phyloP scores from a whole-genome alignment of 441 rosid species.

The Eruca vesicaria region DNA sequence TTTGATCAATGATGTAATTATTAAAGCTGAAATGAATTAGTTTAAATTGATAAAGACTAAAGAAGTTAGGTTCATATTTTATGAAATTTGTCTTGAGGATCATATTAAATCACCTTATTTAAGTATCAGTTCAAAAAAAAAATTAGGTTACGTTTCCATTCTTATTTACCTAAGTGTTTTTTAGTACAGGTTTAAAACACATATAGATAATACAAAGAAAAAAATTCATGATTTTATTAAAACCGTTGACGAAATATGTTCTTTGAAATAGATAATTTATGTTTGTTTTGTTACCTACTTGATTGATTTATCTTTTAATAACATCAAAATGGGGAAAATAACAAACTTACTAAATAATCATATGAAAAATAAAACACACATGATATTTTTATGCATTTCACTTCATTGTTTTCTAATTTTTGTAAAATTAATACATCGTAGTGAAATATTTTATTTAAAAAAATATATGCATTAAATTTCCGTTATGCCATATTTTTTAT shows the following conservation, averaged over 20 bases:
- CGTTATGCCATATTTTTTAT: too few species aligned
- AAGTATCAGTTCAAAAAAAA: too few species aligned
- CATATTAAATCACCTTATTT: too few species aligned
- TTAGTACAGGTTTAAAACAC: neutral
- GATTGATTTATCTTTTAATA: neutral
- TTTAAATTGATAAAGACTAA: neutral
- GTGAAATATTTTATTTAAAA: too few species aligned
- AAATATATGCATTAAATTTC: too few species aligned
- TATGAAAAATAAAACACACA: neutral
- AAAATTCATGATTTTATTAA: neutral
- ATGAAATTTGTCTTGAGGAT: too few species aligned
- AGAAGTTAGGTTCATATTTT: too few species aligned
- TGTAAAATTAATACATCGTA: too few species aligned
- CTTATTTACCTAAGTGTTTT: neutral
- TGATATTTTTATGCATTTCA: neutral
- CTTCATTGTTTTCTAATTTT: too few species aligned
- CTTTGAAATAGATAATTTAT: neutral
- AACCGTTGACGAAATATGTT: neutral
- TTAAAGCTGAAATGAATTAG: neutral
- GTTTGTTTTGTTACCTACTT: neutral
- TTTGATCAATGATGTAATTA: neutral
- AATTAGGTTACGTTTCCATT: too few species aligned
- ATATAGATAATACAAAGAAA: neutral
- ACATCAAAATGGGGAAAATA: neutral
- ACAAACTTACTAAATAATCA: neutral